Evolutionary conservation across 2,329 filamentous ascomycete species (phyloP), one percentile per base, ranked within the genome.

Genomic region (Alternaria sp.): DNA sequence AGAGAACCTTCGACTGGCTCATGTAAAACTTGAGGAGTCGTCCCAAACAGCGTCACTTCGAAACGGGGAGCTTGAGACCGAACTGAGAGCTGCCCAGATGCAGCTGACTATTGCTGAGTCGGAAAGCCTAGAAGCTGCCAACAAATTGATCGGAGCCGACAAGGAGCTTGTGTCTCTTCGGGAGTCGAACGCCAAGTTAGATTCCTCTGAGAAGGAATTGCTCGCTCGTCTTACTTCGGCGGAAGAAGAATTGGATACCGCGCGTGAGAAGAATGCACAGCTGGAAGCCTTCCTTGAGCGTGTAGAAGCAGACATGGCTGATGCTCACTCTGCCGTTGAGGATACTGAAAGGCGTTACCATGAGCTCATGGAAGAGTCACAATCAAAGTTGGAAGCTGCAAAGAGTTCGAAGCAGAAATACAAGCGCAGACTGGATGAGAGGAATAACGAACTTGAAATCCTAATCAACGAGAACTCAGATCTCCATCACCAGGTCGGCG

Each of bases 261-360:
- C 77, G 1, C 67, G 65, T 32, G 58, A 69, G 5, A 72, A 74
- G 7, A 79, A 79, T 51, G 51, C 70, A 39, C 65, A 65, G 1
- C 64, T 79, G 2, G 76, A 78, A 46, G 61, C 63, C 0, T 75
- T 78, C 57, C 64, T 79, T 9, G 70, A 69, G 44, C 69, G 71
- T 30, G 65, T 75, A 1, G 66, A 77, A 43, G 59, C 69, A 22
- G 75, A 75, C 34, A 75, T 77, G 70, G 59, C 64, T 1, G 64
- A 54, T 4, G 73, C 75, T 9, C 72, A 76, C 51, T 68, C 65
- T 46, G 72, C 73, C 1, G 66, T 75, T 8, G 70, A 72, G 26
- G 72, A 74, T 24, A 78, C 72, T 24, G 65, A 74, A 51, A 71
- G 63, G 30, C 73, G 66, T 12, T 62, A 77, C 5, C 64, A 70